Evolutionary conservation across 2,329 filamentous ascomycete genomes (phyloP).

Genomic region (Pestalotiopsis sp.): DNA sequence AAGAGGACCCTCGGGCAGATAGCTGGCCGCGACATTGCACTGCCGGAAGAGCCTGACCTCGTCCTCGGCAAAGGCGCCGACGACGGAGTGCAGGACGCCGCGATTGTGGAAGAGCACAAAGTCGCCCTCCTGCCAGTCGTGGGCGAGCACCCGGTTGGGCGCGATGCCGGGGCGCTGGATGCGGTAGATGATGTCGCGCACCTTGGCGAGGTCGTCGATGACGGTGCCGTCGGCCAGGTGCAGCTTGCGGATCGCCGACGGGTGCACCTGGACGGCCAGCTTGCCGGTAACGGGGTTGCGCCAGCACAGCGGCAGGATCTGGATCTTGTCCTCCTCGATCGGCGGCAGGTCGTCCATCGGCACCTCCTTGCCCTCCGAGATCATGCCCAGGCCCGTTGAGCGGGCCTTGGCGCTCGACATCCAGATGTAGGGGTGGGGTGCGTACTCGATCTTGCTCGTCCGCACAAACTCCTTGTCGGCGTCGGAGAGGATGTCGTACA

Average conservation of each 20-base stretch:
- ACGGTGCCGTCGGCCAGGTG: conserved; percentile 68
- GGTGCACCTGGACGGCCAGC: conserved; percentile 74
- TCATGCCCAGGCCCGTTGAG: conserved; percentile 71
- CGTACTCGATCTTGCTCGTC: conserved; percentile 72
- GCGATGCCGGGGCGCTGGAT: conserved; percentile 75
- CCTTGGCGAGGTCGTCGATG: conserved; percentile 68
- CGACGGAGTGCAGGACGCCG: conserved; percentile 74
- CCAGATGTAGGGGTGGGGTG: conserved; percentile 81
- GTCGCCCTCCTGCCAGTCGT: conserved; percentile 79
- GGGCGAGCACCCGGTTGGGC: conserved; percentile 68
- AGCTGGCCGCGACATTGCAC: conserved; percentile 75
- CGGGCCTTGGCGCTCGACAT: conserved; percentile 71
- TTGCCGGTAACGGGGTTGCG: conserved; percentile 72
- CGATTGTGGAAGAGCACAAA: conserved; percentile 80
- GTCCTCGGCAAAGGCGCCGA: conserved; percentile 73
- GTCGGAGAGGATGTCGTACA: conserved; percentile 68
- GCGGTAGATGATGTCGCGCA: conserved; percentile 68
- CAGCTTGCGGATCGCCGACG: conserved; percentile 70
- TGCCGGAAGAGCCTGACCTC: conserved; percentile 77
- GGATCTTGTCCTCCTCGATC: conserved; percentile 67
- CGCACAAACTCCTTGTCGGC: conserved; percentile 70
- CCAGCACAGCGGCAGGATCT: conserved; percentile 77
- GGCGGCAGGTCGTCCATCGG: conserved; percentile 61
- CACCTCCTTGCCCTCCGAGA: conserved; percentile 68
- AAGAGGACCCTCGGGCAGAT: conserved; percentile 54